These are phyloP conservation scores for Podospora anserina DNA, from an alignment of 495 filamentous ascomycete genomes.

Conservation along the genomic window DNA sequence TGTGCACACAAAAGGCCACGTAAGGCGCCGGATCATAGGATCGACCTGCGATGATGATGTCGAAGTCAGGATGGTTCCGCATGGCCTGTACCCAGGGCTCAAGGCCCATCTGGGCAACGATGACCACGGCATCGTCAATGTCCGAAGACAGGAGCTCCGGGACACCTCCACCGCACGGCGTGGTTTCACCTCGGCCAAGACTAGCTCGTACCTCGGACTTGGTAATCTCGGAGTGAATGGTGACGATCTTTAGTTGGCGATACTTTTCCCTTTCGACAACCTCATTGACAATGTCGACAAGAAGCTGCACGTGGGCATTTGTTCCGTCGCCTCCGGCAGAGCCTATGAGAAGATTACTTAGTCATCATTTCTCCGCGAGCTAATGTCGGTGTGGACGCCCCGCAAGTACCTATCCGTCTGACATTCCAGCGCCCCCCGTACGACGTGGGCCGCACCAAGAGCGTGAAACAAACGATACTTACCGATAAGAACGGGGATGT, in stretches of 20 bases:
- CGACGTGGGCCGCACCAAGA: neutral
- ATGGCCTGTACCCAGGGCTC: slow-evolving; percentile 43
- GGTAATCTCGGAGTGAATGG: slow-evolving; percentile 40
- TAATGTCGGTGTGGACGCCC: neutral
- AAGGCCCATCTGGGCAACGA: slow-evolving; percentile 39
- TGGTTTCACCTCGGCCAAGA: slow-evolving; percentile 22
- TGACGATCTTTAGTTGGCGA: slow-evolving; percentile 39
- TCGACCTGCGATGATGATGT: slow-evolving; percentile 48
- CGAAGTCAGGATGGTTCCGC: slow-evolving; percentile 38
- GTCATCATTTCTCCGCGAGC: neutral
- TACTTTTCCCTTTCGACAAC: slow-evolving; percentile 30
- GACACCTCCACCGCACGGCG: slow-evolving; percentile 34
- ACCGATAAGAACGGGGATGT: slow-evolving; percentile 42
- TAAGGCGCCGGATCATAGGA: slow-evolving; percentile 52
- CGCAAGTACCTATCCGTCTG: neutral
- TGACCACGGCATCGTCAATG: slow-evolving; percentile 33
- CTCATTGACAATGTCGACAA: slow-evolving; percentile 38
- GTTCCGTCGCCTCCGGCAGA: slow-evolving; percentile 50
- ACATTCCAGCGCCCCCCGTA: neutral
- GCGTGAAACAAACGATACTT: neutral
- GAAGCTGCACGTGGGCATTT: slow-evolving; percentile 43
- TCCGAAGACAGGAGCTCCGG: slow-evolving; percentile 38
- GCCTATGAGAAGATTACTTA: slow-evolving; percentile 13
- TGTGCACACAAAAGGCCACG: slow-evolving; percentile 38
- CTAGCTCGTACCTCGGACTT: slow-evolving; percentile 33